A percentile compares a stretch with the other conserved stretches of the same genome.
phyloP scores from a whole-genome alignment of 306 rosid genomes.

The Myrica gale region DNA sequence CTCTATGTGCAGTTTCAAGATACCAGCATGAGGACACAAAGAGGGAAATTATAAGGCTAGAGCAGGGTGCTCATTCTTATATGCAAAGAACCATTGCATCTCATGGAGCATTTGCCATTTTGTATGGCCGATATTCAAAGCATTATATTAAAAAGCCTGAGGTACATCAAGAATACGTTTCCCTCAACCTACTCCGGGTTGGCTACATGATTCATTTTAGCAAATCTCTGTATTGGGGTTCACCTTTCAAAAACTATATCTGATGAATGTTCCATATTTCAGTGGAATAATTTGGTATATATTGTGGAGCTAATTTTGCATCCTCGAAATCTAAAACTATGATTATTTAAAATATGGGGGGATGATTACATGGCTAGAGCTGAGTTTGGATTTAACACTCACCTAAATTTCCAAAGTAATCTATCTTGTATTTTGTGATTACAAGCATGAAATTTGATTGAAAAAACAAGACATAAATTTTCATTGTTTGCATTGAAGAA shows the following conservation, averaged over 20 bases:
- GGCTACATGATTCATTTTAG: not conserved
- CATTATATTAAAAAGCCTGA: constrained; percentile 86
- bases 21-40: constrained; percentile 66
- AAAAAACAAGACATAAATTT: not conserved
- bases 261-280: not conserved
- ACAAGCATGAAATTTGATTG: no score
- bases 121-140: constrained; percentile 65
- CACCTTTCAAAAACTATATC: not conserved
- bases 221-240: constrained; percentile 2
- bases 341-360: not conserved
- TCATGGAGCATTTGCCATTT: constrained; percentile 84
- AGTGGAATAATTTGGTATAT: not conserved
- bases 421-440: not conserved
- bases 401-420: not conserved
- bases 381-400: not conserved
- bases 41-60: constrained; percentile 74
- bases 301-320: not conserved
- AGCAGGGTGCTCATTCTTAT: constrained; percentile 71
- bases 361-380: constrained; percentile 17
- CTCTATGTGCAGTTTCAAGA: constrained; percentile 54
- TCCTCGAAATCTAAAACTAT: not conserved
- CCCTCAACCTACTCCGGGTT: constrained; percentile 9
- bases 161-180: constrained; percentile 45
- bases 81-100: constrained; percentile 78
- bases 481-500: not conserved